phyloP scores from a whole-genome alignment of 139 green algal genomes.

The Chlorella sp. region DNA sequence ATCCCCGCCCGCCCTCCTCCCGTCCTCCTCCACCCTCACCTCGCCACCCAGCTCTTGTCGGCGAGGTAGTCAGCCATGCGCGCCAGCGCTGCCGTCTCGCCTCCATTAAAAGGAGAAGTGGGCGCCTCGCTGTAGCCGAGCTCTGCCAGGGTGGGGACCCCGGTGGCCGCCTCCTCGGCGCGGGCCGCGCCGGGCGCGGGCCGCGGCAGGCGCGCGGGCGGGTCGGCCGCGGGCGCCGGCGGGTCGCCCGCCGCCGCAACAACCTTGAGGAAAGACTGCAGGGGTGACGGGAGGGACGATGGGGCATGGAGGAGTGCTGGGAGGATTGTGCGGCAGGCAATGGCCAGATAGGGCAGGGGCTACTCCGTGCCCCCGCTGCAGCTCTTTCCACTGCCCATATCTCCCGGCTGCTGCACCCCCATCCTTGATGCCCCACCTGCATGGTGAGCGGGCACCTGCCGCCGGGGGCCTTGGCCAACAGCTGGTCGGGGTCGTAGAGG shows the following conservation, averaged over 20 bases:
- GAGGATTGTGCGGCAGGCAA: no score
- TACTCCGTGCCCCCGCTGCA: no score
- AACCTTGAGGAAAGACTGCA: slow-evolving; percentile 69
- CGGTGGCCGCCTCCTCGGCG: slow-evolving; percentile 1
- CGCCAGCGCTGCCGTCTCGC: slow-evolving; percentile 68
- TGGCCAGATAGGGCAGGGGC: no score
- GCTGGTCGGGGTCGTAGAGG: slow-evolving; percentile 71
- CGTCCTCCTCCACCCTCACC: no score
- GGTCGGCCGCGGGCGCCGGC: slow-evolving; percentile 41
- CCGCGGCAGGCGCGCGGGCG: slow-evolving; percentile 49
- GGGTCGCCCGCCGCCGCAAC: slow-evolving; percentile 57
- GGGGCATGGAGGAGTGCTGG: background rate
- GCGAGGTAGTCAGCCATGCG: slow-evolving; percentile 61
- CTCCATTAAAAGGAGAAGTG: slow-evolving; percentile 73
- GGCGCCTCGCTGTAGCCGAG: slow-evolving; percentile 57
- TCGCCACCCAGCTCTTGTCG: slow-evolving; percentile 73
- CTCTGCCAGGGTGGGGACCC: slow-evolving; percentile 66
- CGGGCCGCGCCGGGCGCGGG: slow-evolving; percentile 7
- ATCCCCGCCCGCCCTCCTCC: no score
- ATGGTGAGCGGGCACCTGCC: slow-evolving; percentile 67
- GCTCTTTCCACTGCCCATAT: no score
- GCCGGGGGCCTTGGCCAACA: slow-evolving; percentile 54
- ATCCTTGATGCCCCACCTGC: no score
- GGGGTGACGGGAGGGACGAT: slow-evolving; percentile 40
- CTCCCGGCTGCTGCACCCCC: no score